Evolutionary conservation across 805 yeast genomes (phyloP).

Genomic region (Saccharomyces kudriavzevii): DNA sequence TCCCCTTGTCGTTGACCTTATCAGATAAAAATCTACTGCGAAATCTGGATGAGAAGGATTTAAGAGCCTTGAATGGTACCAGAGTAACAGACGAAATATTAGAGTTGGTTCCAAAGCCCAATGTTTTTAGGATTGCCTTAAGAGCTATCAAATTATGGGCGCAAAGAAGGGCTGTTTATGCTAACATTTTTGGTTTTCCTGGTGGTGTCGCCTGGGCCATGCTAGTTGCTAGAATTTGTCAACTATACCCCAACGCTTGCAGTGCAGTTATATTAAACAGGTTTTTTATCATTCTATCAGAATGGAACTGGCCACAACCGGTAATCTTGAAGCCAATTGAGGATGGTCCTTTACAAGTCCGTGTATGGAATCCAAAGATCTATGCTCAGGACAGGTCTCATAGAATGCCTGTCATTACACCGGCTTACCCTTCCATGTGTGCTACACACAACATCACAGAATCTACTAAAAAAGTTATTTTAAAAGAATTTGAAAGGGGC

Average conservation of each 20-base stretch:
- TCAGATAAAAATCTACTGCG: constrained; percentile 78
- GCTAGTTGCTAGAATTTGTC: constrained; percentile 97
- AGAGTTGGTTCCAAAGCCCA: constrained; percentile 82
- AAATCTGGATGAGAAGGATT: constrained; percentile 85
- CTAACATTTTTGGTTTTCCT: constrained; percentile 92
- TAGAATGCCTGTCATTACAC: constrained; percentile 96
- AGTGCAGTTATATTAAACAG: constrained; percentile 85
- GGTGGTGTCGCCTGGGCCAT: constrained; percentile 99
- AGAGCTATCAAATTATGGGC: constrained; percentile 97
- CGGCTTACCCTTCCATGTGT: constrained; percentile 90
- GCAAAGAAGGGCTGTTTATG: constrained; percentile 86
- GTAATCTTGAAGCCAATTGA: constrained; percentile 87
- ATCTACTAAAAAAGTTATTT: constrained; percentile 76
- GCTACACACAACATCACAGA: constrained; percentile 92
- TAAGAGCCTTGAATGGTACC: constrained; percentile 89
- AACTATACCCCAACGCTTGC: constrained; percentile 90
- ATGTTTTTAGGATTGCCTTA: constrained; percentile 85
- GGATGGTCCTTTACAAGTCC: constrained; percentile 92
- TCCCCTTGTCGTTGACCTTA: constrained; percentile 65
- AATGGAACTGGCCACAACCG: constrained; percentile 99
- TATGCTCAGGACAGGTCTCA: constrained; percentile 87
- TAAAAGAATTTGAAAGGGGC: constrained; percentile 76
- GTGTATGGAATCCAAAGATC: constrained; percentile 93
- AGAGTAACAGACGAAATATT: constrained; percentile 94
- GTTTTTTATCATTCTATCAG: constrained; percentile 74